phyloP scores from a whole-genome alignment of 306 rosid genomes.

The Prosopis cineraria region DNA sequence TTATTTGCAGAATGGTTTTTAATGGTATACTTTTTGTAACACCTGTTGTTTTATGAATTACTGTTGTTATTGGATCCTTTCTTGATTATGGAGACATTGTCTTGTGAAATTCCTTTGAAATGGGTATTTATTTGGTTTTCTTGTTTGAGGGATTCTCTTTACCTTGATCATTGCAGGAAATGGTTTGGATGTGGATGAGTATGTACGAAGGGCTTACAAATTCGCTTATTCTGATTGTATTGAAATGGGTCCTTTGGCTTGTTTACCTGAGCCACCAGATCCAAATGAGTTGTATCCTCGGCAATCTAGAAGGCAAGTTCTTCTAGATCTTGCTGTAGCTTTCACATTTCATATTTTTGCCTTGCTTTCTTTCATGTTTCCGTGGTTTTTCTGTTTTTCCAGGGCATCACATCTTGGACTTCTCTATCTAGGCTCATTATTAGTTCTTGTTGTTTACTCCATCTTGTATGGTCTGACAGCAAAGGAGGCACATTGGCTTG shows the following conservation, averaged over 20 bases:
- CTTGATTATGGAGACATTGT: conserved; percentile 10
- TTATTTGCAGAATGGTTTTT: conserved; percentile 97
- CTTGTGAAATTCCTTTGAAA: conserved; percentile 20
- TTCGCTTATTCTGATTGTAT: conserved; percentile 97
- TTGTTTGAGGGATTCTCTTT: background rate
- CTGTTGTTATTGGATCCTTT: conserved; percentile 16
- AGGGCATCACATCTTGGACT: conserved; percentile 97
- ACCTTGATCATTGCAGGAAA: conserved; percentile 61
- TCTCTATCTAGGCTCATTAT: conserved; percentile 91
- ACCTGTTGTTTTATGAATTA: conserved; percentile 18
- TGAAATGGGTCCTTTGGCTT: conserved; percentile 95
- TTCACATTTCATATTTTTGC: conserved; percentile 17
- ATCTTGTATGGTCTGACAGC: conserved; percentile 54
- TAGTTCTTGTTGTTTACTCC: conserved; percentile 86
- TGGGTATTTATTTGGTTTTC: conserved; percentile 19
- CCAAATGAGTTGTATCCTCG: conserved; percentile 98
- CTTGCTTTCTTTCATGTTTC: background rate
- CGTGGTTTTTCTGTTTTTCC: conserved; percentile 36
- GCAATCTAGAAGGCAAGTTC: conserved; percentile 81
- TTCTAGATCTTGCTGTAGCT: conserved; percentile 30
- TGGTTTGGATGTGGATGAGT: conserved; percentile 98
- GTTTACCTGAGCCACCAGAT: conserved; percentile 97
- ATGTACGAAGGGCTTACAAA: conserved; percentile 94
- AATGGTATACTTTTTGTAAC: conserved; percentile 64
- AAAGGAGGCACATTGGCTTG: conserved; percentile 67